Conservation (phyloP, 352 stramenopile genomes). For the Pythium inflatum region DNA sequence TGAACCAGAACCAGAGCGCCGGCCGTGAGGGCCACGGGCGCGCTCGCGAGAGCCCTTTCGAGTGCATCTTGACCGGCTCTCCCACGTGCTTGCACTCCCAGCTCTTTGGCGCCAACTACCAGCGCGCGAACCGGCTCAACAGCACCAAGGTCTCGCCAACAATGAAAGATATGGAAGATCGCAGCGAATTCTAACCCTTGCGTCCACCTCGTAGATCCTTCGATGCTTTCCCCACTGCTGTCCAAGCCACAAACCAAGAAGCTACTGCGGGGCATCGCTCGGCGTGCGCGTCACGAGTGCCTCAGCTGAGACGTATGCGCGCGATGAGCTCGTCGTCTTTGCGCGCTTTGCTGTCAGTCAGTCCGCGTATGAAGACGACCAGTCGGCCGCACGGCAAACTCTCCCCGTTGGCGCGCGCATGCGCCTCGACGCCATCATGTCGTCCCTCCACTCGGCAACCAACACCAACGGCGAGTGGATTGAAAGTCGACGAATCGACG, state of each 20-base stretch:
- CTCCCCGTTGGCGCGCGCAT: not conserved
- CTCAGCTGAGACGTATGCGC: too few species aligned
- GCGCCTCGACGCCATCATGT: not conserved
- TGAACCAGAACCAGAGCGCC: too few species aligned
- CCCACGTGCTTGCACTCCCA: conserved; percentile 59
- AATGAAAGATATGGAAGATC: too few species aligned
- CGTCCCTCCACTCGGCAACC: conserved; percentile 8
- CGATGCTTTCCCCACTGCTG: conserved; percentile 45
- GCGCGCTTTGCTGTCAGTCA: too few species aligned
- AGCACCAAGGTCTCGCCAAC: conserved; percentile 29
- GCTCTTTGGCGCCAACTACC: too few species aligned
- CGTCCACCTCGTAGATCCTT: conserved; percentile 33
- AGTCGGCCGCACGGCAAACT: too few species aligned
- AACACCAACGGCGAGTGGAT: conserved; percentile 17
- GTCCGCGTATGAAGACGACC: too few species aligned
- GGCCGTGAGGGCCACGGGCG: too few species aligned
- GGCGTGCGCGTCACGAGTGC: conserved; percentile 27
- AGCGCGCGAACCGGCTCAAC: conserved; percentile 30
- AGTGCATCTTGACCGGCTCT: too few species aligned
- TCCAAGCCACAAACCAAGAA: conserved; percentile 33
- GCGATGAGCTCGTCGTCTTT: too few species aligned
- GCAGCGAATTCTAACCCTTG: not conserved
- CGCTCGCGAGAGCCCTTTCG: too few species aligned
- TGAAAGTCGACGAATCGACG: not conserved
- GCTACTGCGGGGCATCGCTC: conserved; percentile 44